These are phyloP conservation scores for Deuterostichococcus epilithicus DNA, from an alignment of 139 green algal species.

Conservation along the genomic window DNA sequence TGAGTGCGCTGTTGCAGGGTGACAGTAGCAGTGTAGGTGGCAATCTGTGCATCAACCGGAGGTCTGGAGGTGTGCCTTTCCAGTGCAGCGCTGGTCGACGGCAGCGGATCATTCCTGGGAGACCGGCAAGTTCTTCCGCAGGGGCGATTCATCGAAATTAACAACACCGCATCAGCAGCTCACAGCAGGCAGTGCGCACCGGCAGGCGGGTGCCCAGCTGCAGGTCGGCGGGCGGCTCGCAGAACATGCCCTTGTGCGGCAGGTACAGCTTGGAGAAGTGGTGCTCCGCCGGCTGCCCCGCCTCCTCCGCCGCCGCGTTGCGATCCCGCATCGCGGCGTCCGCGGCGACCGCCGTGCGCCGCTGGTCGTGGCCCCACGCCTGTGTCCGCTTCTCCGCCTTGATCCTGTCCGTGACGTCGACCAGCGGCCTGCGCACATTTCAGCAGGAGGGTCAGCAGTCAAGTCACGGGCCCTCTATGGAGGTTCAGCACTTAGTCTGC, in stretches of 20 bases:
- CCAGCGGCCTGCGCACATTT: slow-evolving; percentile 18
- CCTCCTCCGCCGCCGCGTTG: slow-evolving; percentile 31
- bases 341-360: slow-evolving; percentile 41
- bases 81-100: too few species aligned
- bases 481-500: too few species aligned
- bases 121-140: too few species aligned
- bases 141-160: too few species aligned
- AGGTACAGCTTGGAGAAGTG: slow-evolving; percentile 80
- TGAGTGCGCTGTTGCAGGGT: too few species aligned
- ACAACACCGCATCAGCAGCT: too few species aligned
- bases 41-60: too few species aligned
- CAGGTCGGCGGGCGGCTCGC: slow-evolving; percentile 54
- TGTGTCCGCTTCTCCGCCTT: slow-evolving; percentile 30
- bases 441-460: too few species aligned
- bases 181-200: not conserved
- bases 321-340: slow-evolving; percentile 33
- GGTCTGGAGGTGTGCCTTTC: too few species aligned
- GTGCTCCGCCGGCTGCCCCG: slow-evolving; percentile 45
- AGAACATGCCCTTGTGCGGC: slow-evolving; percentile 84
- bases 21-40: too few species aligned
- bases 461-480: too few species aligned
- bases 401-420: slow-evolving; percentile 17
- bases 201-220: slow-evolving; percentile 31
- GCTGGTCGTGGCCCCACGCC: slow-evolving; percentile 25
- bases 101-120: too few species aligned